Evolutionary conservation across 2,329 filamentous ascomycete species (phyloP).

Genomic region (Ophiocordyceps robertsii): DNA sequence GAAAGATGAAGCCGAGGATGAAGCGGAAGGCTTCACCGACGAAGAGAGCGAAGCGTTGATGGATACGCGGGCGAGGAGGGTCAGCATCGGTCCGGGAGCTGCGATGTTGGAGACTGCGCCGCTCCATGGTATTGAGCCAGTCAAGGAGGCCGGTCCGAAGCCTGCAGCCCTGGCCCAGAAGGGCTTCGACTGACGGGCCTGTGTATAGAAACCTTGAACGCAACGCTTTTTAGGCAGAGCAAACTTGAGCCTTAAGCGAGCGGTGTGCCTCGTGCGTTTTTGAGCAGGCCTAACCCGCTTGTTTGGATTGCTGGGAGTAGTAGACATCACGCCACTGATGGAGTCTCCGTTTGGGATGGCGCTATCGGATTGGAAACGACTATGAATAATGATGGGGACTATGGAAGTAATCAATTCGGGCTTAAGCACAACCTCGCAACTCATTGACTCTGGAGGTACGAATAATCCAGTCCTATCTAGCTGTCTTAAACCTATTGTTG

Average conservation of each 20-base stretch:
- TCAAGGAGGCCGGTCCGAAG: conserved; percentile 7
- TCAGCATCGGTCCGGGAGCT: conserved; percentile 36
- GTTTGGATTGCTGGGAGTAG: no score
- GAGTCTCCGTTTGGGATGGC: neutral
- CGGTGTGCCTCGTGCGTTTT: no score
- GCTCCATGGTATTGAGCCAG: conserved; percentile 18
- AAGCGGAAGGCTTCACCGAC: conserved; percentile 29
- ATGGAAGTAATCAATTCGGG: neutral
- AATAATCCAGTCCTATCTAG: no score
- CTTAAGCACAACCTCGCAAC: no score
- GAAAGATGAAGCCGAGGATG: conserved; percentile 25
- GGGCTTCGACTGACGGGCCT: conserved; percentile 28
- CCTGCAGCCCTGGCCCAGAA: conserved; percentile 7
- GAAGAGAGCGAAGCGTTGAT: conserved; percentile 42
- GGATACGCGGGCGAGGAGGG: conserved; percentile 37
- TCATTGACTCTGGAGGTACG: no score
- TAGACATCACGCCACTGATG: no score
- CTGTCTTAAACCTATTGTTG: no score
- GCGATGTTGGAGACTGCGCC: conserved; percentile 37
- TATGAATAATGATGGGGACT: neutral
- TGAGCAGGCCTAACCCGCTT: no score
- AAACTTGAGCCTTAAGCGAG: no score
- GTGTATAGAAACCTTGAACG: no score
- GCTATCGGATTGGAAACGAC: neutral
- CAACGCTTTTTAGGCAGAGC: no score